Base-by-base conservation (phyloP, 1,284 basidiomycete species). In the Boletus albobrunnescens region DNA sequence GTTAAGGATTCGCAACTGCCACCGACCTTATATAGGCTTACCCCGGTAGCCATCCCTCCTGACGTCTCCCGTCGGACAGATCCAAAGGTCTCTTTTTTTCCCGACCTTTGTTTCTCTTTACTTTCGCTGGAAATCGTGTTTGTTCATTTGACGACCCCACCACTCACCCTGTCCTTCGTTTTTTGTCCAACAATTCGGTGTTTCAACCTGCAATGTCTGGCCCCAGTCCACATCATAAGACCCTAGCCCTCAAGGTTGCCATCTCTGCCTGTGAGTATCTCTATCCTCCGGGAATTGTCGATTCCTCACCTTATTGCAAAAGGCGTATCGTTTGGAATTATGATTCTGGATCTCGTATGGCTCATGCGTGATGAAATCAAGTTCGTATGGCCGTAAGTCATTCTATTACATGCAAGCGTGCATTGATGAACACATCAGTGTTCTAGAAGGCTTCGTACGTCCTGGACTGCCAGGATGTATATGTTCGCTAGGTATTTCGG, bases 321-420 rank as follows among this genome's bases (percentile, higher is more conserved):
- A 58, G 56, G 46, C 3, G 0, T 45, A 0, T 42, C 57, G 1
- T 27, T 59, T 10, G 37, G 13, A 4, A 2, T 44, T 9, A 59
- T 60, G 60, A 7, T 60, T 6, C 9, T 33, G 3, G 58, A 63
- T 2, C 54, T 42, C 26, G 5, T 20, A 8, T 59, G 30, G 41
- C 19, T 51, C 1, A 16, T 63, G 10, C 52, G 44, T 6, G 53
- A 58, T 5, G 59, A 60, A 33, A 10, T 38, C 31, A 56, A 50
- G 30, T 22, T 30, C 16, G 19, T 63, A 23, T 60, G 56, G 56
- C 41, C 48, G 58, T 59, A 24, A 52, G 58, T 51, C 6, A 0
- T 32, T 6, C 26, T 1, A 6, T 20, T 10, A 3, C 30, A 8
- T n/a, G 23, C 14, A 28, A 7, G 7, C 13, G 22, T 28, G 1